Percentiles rank a stretch among this genome's conserved stretches.
Evolutionary conservation across 2,329 filamentous ascomycete species (phyloP).

Genomic region (Raffaelea albimanens): DNA sequence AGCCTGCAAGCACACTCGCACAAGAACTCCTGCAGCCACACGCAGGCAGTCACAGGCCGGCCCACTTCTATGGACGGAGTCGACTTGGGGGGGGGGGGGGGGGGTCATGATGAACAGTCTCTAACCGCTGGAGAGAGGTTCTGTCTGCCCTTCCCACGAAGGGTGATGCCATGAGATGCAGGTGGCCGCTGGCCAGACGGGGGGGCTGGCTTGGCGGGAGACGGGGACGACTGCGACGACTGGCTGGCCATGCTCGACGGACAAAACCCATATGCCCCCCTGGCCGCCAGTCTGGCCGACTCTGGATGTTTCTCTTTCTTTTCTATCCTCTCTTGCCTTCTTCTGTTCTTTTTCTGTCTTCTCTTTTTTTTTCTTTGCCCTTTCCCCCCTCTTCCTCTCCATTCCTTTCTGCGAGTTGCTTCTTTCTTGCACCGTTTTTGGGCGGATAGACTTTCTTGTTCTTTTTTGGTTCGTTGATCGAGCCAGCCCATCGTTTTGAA

Average conservation of each 20-base stretch:
- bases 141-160: background rate
- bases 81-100: too few species aligned
- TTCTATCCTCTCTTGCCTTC: slow-evolving; percentile 2
- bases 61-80: too few species aligned
- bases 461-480: background rate
- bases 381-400: slow-evolving; percentile 3
- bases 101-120: too few species aligned
- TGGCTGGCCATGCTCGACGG: background rate
- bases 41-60: too few species aligned
- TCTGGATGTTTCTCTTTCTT: background rate
- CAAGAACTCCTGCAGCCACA: background rate
- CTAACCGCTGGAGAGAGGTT: too few species aligned
- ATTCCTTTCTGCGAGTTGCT: slow-evolving; percentile 11
- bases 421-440: slow-evolving; percentile 20
- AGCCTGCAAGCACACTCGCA: too few species aligned
- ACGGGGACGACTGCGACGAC: background rate
- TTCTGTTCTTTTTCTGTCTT: slow-evolving; percentile 11
- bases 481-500: background rate
- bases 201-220: too few species aligned
- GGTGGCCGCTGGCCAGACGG: too few species aligned
- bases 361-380: slow-evolving; percentile 19
- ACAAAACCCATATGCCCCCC: background rate
- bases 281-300: background rate
- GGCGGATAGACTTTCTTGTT: background rate
- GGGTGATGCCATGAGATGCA: too few species aligned